These are phyloP conservation scores for Quercus gilva DNA, from an alignment of 306 rosid genomes.

Conservation along the genomic window DNA sequence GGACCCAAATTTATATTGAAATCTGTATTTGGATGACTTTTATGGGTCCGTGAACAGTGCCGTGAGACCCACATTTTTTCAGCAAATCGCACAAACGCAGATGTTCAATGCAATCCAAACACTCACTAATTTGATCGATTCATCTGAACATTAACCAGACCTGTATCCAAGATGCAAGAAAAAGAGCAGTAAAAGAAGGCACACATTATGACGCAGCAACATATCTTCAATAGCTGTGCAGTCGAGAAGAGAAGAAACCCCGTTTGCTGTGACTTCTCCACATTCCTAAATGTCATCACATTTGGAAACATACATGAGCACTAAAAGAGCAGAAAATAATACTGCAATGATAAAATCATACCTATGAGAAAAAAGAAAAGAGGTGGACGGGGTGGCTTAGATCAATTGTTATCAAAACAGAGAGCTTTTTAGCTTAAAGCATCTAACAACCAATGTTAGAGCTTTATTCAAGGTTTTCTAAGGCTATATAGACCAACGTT, in stretches of 20 bases:
- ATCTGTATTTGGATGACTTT: too few relatives aligned
- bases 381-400: background rate
- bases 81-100: too few relatives aligned
- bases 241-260: slow-evolving; percentile 59
- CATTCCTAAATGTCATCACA: slow-evolving; percentile 54
- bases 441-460: background rate
- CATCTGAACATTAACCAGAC: background rate
- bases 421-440: background rate
- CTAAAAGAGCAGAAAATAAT: background rate
- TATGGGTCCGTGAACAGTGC: too few relatives aligned
- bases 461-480: background rate
- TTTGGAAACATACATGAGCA: slow-evolving; percentile 13
- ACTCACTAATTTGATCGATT: background rate
- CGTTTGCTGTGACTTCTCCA: slow-evolving; percentile 67
- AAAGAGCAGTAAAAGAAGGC: slow-evolving; percentile 20
- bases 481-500: background rate
- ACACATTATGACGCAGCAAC: slow-evolving; percentile 75
- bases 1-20: too few relatives aligned
- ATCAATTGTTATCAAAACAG: background rate
- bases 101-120: too few relatives aligned
- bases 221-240: slow-evolving; percentile 86
- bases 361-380: background rate
- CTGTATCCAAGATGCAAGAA: background rate
- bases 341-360: background rate
- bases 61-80: too few relatives aligned